Percentiles rank a stretch among this genome's conserved stretches.
Conservation (phyloP, 139 green algal genomes). For the Deuterostichococcus epilithicus region DNA sequence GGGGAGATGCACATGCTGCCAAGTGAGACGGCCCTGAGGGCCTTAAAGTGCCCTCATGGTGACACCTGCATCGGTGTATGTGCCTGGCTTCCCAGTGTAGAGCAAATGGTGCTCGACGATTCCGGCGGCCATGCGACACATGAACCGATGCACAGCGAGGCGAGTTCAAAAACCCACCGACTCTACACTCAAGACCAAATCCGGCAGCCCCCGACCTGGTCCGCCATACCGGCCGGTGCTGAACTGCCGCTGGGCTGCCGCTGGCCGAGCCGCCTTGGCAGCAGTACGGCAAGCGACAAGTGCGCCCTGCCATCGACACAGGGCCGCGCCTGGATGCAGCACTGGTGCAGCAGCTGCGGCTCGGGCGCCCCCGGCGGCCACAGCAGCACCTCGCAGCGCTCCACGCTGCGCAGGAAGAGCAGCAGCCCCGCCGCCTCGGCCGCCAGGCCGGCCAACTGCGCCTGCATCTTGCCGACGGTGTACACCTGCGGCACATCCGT, state of each 20-base stretch:
- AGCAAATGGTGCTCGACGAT: constrained; percentile 31
- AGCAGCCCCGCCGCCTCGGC: constrained; percentile 46
- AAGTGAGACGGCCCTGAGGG: too few species aligned
- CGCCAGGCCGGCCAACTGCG: constrained; percentile 48
- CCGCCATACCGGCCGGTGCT: too few species aligned
- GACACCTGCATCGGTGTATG: not conserved
- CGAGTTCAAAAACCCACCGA: too few species aligned
- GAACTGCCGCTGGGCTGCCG: too few species aligned
- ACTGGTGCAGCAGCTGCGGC: constrained; percentile 6
- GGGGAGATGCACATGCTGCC: constrained; percentile 69
- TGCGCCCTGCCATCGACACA: too few species aligned
- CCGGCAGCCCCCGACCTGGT: too few species aligned
- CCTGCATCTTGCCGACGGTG: constrained; percentile 33
- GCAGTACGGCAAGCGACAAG: too few species aligned
- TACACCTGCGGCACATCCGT: constrained; percentile 41
- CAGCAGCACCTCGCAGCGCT: constrained; percentile 42
- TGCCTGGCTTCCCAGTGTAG: constrained; percentile 37
- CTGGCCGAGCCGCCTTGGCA: too few species aligned
- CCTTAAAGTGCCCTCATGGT: constrained; percentile 67
- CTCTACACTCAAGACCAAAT: too few species aligned
- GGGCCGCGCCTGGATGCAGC: not conserved
- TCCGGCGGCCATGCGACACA: constrained; percentile 61
- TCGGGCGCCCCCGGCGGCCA: constrained; percentile 19
- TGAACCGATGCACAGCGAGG: not conserved
- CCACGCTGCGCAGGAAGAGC: constrained; percentile 59